Conservation (phyloP, 106 monocot species). For the Dendrobium nobile region DNA sequence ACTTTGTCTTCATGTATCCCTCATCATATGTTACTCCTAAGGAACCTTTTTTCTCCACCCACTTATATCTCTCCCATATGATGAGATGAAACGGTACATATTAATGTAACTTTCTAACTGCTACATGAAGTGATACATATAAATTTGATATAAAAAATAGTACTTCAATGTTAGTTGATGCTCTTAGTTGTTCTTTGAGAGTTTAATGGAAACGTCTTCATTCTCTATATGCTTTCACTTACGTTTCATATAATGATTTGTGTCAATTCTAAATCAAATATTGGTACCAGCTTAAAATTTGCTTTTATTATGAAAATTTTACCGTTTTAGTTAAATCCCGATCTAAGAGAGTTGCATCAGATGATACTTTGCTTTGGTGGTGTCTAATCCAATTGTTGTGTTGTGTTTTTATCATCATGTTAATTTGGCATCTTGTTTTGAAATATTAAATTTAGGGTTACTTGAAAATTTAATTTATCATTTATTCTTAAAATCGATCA, state of each 20-base stretch:
- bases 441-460: neutral
- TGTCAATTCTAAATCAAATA: neutral
- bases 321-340: neutral
- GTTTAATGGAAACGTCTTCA: neutral
- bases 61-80: neutral
- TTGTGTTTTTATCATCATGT: neutral
- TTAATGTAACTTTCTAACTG: neutral
- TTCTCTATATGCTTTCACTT: neutral
- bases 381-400: neutral
- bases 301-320: neutral
- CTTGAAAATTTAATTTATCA: neutral
- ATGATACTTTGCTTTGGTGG: neutral
- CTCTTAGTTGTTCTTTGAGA: neutral
- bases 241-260: neutral
- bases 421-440: neutral
- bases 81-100: neutral
- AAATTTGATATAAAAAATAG: neutral
- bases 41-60: neutral
- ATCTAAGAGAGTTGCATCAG: neutral
- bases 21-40: neutral
- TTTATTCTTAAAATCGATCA: neutral
- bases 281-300: neutral
- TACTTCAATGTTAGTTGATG: neutral
- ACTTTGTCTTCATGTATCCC: neutral
- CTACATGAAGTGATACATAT: neutral